These are phyloP conservation scores for Shiraia bambusicola DNA, from an alignment of 2,329 filamentous ascomycete genomes.

Conservation along the genomic window DNA sequence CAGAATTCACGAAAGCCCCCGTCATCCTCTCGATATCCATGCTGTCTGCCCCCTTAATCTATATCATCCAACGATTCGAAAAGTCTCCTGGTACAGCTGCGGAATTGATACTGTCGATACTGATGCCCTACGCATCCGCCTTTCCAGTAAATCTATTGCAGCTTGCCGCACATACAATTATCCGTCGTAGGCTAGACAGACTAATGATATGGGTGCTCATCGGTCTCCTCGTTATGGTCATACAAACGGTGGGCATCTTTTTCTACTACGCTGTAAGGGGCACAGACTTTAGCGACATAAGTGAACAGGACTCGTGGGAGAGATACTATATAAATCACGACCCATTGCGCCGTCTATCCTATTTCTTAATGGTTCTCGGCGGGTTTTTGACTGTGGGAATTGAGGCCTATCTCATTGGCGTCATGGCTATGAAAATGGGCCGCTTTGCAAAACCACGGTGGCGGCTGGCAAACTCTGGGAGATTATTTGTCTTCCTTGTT, in stretches of 20 bases:
- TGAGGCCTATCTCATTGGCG: neutral
- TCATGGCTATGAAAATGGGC: neutral
- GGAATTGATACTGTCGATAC: neutral
- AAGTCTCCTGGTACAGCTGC: neutral
- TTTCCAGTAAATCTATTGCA: constrained; percentile 1
- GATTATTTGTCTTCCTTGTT: neutral
- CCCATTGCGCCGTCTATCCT: neutral
- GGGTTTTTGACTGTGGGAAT: neutral
- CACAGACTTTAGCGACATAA: neutral
- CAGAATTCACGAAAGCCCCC: constrained; percentile 1
- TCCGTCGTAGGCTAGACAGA: neutral
- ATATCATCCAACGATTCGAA: neutral
- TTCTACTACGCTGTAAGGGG: neutral
- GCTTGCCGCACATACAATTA: neutral
- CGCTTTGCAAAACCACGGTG: neutral
- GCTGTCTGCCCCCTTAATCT: constrained; percentile 2
- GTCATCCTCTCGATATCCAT: constrained; percentile 4
- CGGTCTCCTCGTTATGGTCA: neutral
- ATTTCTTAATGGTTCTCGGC: neutral
- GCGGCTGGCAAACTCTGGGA: neutral
- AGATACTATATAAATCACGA: neutral
- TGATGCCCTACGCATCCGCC: constrained; percentile 1
- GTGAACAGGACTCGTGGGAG: neutral
- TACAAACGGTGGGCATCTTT: neutral
- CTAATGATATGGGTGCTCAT: constrained; percentile 1